Evolutionary conservation across 768 basidiomycete species (phyloP).

Genomic region (Rhodosporidiobolus odoratus): DNA sequence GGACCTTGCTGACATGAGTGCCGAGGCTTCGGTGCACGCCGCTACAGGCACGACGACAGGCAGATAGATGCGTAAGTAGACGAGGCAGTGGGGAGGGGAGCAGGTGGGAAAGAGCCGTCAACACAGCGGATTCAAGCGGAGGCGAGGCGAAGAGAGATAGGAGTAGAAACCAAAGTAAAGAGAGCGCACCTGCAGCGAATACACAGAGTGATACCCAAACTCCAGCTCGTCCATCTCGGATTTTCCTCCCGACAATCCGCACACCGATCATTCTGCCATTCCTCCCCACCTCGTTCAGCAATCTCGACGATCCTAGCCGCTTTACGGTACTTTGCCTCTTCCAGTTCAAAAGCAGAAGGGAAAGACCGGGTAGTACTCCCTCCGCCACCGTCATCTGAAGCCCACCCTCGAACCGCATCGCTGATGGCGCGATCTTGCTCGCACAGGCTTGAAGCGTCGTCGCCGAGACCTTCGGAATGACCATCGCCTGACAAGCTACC

Average conservation of each 20-base stretch:
- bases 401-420: conserved; percentile 23
- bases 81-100: too few relatives aligned
- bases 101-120: too few relatives aligned
- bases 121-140: too few relatives aligned
- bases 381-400: neutral
- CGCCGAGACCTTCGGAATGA: neutral
- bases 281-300: neutral
- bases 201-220: conserved; percentile 30
- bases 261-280: conserved; percentile 22
- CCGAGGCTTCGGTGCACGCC: conserved; percentile 36
- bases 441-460: neutral
- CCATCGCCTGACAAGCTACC: neutral
- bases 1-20: conserved; percentile 34
- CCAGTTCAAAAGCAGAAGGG: neutral
- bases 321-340: conserved; percentile 17
- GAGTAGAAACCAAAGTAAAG: too few relatives aligned
- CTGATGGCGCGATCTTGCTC: conserved; percentile 25
- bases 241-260: conserved; percentile 25
- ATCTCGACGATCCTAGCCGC: conserved; percentile 16
- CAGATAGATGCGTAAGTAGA: too few relatives aligned
- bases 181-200: conserved; percentile 33
- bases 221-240: conserved; percentile 32
- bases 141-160: too few relatives aligned
- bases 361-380: neutral
- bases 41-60: too few relatives aligned